Base-by-base conservation (phyloP, 1,284 basidiomycete genomes). In the Irpex rosettiformis region DNA sequence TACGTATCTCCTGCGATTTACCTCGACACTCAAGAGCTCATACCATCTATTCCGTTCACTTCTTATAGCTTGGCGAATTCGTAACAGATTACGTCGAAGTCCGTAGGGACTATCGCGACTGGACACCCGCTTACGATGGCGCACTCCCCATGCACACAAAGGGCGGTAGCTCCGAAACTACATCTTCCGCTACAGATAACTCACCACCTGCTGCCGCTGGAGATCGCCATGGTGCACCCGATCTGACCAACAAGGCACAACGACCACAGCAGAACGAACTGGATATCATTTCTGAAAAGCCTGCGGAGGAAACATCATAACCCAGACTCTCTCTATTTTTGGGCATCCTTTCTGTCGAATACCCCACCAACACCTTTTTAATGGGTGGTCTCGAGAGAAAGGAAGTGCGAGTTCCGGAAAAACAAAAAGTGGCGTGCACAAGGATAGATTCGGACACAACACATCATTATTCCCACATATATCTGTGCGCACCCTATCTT, bases 81-180 rank as follows among this genome's bases (percentile, higher is more conserved):
- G 88, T 86, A 27, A 84, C 78, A 29, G 89, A 91, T 67, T 91
- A 89, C 64, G 88, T 91, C 62, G 88, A 91, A 68, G 79, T 89
- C n/a, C 84, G 84, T 43, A 79, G 88, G 54, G 82, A 89, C 67
- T 88, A 81, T 65, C 75, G 78, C 18, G 85, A 88, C 62, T 84
- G 85, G 75, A 79, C 77, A 47, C 73, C 77, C 1, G 60, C 59
- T 6, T 68, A 66, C 61, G 62, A 62, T 55, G 43, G 33, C 16
- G 49, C 52, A 2, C 27, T 37, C 7, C 45, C 48, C 33, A 53
- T 47, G 16, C 25, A 2, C n/a, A 42, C 21, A 21, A 57, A 61
- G 25, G 22, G 24, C 18, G 60, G 62, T 10, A 54, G 24, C 22
- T 58, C 59, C 3, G 65, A 64, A 27, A 55, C 57, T 22, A 65